These are phyloP conservation scores for Lentinula novae-zelandiae DNA, from an alignment of 1,284 basidiomycete genomes.

Conservation along the genomic window DNA sequence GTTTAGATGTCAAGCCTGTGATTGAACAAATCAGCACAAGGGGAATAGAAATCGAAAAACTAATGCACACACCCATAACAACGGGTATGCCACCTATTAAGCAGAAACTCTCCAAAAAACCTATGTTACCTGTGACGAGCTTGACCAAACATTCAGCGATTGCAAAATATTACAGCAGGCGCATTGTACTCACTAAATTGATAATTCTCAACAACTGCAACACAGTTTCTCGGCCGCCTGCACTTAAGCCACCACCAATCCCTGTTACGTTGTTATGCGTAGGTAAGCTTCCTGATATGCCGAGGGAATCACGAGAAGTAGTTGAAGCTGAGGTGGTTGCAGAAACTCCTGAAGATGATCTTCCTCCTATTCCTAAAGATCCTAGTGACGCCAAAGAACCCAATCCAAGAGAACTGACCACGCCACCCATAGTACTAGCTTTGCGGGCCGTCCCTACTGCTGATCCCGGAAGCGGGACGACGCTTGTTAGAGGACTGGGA, in stretches of 20 bases:
- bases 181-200: conserved; percentile 65
- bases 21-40: neutral
- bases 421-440: neutral
- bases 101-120: conserved; percentile 92
- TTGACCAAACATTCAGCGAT: conserved; percentile 25
- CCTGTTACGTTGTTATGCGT: neutral
- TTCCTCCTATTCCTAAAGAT: neutral
- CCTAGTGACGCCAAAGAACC: conserved; percentile 1
- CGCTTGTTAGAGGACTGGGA: neutral
- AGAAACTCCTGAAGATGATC: neutral
- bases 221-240: conserved; percentile 55
- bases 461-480: neutral
- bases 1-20: conserved; percentile 88
- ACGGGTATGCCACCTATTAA: conserved; percentile 91
- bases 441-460: neutral
- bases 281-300: neutral
- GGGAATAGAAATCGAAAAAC: neutral
- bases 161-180: neutral
- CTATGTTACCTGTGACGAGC: conserved; percentile 85
- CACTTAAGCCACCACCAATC: conserved; percentile 24
- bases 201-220: conserved; percentile 85
- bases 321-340: neutral
- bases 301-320: neutral
- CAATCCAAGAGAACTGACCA: conserved; percentile 3
- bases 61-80: conserved; percentile 68